Evolutionary conservation across 1,139 yeast species (phyloP).

Genomic region (Blastobotrys persicus): DNA sequence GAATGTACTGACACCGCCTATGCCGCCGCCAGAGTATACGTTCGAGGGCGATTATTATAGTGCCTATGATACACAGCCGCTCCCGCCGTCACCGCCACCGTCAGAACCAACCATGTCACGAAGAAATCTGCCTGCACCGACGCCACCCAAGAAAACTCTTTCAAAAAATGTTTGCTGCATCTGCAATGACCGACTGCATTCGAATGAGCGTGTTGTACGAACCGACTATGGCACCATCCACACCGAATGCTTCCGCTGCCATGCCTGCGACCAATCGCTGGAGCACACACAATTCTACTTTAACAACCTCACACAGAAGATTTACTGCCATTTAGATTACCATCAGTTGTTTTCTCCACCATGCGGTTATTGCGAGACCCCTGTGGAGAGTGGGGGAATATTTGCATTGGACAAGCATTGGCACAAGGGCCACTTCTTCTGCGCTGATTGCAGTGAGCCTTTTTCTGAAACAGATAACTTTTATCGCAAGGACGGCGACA

Average conservation of each 20-base stretch:
- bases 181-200: conserved; percentile 24
- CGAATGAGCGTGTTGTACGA: conserved; percentile 27
- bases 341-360: conserved; percentile 35
- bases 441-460: conserved; percentile 35
- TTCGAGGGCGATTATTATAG: conserved; percentile 4
- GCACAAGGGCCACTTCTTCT: conserved; percentile 39
- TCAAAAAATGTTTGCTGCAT: conserved; percentile 18
- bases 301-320: conserved; percentile 20
- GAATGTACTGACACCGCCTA: conserved; percentile 1
- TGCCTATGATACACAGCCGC: neutral
- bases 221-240: conserved; percentile 32
- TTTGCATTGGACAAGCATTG: conserved; percentile 34
- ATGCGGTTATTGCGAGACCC: conserved; percentile 36
- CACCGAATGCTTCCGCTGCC: conserved; percentile 35
- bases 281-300: conserved; percentile 37
- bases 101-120: neutral
- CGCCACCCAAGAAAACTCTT: conserved; percentile 2
- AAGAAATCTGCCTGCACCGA: conserved; percentile 2
- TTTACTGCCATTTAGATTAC: conserved; percentile 38
- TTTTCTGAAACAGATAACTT: conserved; percentile 28
- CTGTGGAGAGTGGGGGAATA: conserved; percentile 35
- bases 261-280: conserved; percentile 31
- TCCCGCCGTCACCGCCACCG: conserved; percentile 1
- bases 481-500: conserved; percentile 28
- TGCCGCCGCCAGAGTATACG: conserved; percentile 3